Base-by-base conservation (phyloP, 805 yeast genomes). In the Yarrowia sp. region DNA sequence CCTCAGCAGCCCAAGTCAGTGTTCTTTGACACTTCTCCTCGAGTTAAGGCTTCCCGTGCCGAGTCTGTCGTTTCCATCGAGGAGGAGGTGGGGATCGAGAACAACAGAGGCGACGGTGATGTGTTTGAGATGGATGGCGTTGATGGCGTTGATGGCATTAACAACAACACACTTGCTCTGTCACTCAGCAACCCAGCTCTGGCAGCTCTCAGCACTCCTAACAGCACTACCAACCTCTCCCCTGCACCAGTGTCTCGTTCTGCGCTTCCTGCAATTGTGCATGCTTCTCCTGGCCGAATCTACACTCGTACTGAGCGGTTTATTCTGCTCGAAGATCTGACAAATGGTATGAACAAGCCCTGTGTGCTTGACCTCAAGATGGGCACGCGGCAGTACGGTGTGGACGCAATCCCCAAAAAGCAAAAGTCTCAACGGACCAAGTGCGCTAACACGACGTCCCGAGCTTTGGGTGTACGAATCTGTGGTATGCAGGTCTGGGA, bases 331-430 rank as follows among this genome's bases (percentile, higher is more conserved):
- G 99, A 96, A 73, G 99, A 95, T 77, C 77, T 95, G 56, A 95
- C 98, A 0, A 82, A 86, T 64, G 90, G 90, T 24, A 85, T 93
- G 86, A 79, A 76, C 32, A 83, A 83, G 68, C 98, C 99, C 0
- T 92, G 97, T 73, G 98, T 93, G 0, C 78, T 95, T 58, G 99
- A 95, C 76, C 79, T 95, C 70, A 95, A 95, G 73, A 95, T 95
- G 98, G 99, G 99, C 0, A 93, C 99, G 0, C 81, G 99, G 66
- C 99, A 95, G 76, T 95, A 95, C 71, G 99, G 99, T 10, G 88
- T 93, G n/a, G 96, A 92, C 68, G 98, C 98, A 0, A 80, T 81
- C 6, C 74, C 77, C 14, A 77, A 85, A 56, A 95, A 95, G 75
- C 88, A 86, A 71, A 73, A 77, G 54, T 90, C 97, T 0, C 99